phyloP scores from a whole-genome alignment of 768 basidiomycete species.

The Leccinum variicolor region DNA sequence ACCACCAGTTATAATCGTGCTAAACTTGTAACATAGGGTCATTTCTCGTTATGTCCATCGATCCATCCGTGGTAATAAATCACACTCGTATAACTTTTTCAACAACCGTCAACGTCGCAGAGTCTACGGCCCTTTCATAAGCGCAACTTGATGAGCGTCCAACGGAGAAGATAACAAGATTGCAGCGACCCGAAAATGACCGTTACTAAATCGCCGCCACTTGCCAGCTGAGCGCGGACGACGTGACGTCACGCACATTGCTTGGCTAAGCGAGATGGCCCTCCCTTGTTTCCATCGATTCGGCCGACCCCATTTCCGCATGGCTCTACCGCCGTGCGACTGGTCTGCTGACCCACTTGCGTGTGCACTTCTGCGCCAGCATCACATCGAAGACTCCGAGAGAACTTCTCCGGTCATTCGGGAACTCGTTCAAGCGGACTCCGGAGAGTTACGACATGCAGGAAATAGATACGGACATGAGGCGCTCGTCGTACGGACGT shows the following conservation, averaged over 20 bases:
- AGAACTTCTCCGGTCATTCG: not conserved
- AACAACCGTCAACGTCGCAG: not conserved
- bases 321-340: not conserved
- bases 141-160: too few species aligned
- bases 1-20: constrained; percentile 4
- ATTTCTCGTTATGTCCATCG: constrained; percentile 12
- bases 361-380: not conserved
- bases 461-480: not conserved
- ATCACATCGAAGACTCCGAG: not conserved
- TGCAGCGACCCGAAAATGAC: too few species aligned
- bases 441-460: not conserved
- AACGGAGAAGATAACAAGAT: too few species aligned
- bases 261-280: not conserved
- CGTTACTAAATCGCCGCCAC: too few species aligned
- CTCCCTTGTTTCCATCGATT: not conserved
- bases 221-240: too few species aligned
- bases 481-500: not conserved
- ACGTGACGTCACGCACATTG: not conserved
- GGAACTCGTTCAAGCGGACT: not conserved
- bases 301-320: not conserved
- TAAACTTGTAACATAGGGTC: constrained; percentile 23
- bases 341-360: not conserved
- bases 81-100: not conserved
- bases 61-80: not conserved
- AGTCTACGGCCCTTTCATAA: not conserved